Evolutionary conservation across 257 asterid species (phyloP), one percentile per base, ranked within the genome.

Genomic region (Solanum habrochaites): DNA sequence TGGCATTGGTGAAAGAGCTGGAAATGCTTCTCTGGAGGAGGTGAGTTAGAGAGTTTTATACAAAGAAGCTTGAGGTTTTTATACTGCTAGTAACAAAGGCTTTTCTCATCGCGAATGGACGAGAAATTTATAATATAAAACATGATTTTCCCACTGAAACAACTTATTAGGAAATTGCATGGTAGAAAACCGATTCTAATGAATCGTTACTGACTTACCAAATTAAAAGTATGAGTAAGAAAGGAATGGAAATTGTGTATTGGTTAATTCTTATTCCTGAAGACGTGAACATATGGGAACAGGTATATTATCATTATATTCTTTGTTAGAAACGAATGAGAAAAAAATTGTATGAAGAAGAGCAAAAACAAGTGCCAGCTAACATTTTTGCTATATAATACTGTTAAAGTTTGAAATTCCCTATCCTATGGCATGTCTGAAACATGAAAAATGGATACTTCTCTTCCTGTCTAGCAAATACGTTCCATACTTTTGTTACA

Each of bases 1-100:
- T 90, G 99, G 98, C 85, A 97, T 97, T 83, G 99, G 99, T 72
- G 99, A 97, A 91, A 93, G 99, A 89, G 99, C 99, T 89, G 99
- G 99, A 31, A 97, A 97, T 92, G 99, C 99, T 75, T 97, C 99
- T 40, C 83, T 97, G 31, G 99, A 97, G 94, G 99, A 97, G 98
- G 99, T 95, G 78, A 86, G 92, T 88, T 15, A 80, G 27, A 80
- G 83, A 21, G 29, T 80, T 2, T 80, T 47, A 64, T 29, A 18
- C 16, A 0, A 80, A 27, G 42, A 47, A 45, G 27, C 1, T 49
- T 47, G 10, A 78, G 43, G 29, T 27, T 47, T 39, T 80, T 47
- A 23, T 2, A n/a, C 7, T 23, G 0, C 31, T 12, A 23, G 69
- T 23, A 62, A 4, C 69, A 60, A 60, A 60, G 3, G 69, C 7